phyloP scores from a whole-genome alignment of 2,329 filamentous ascomycete species.

The Fonsecaea erecta region DNA sequence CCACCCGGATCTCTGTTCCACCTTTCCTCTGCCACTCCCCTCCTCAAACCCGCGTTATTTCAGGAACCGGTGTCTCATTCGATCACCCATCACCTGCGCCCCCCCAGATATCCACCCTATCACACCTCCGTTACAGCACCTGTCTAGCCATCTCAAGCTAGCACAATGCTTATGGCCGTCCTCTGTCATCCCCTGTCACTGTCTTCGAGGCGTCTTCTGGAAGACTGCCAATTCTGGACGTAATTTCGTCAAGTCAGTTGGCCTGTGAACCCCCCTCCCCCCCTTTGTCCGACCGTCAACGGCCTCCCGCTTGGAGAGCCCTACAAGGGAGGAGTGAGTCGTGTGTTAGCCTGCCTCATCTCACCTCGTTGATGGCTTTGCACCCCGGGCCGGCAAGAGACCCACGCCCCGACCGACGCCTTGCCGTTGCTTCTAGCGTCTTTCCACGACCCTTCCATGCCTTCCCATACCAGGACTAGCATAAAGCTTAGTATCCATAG shows the following conservation, averaged over 20 bases:
- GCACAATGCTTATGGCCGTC: background rate
- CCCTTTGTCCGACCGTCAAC: background rate
- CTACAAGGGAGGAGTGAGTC: background rate
- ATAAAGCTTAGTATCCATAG: too few species aligned
- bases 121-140: background rate
- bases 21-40: too few species aligned
- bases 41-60: background rate
- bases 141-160: constrained; percentile 9
- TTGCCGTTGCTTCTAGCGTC: constrained; percentile 8
- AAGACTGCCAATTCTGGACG: background rate
- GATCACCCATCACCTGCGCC: background rate
- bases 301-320: background rate
- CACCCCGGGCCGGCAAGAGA: too few species aligned
- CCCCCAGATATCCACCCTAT: background rate
- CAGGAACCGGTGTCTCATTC: constrained; percentile 17
- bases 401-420: too few species aligned
- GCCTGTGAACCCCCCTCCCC: too few species aligned
- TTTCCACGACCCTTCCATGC: constrained; percentile 13
- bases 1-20: constrained; percentile 8
- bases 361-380: too few species aligned
- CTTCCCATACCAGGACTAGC: constrained; percentile 1
- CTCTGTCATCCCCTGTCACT: background rate
- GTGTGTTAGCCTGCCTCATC: background rate
- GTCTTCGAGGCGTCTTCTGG: constrained; percentile 8
- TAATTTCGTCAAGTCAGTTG: background rate